These are phyloP conservation scores for Xerocomellus dryophilus DNA, from an alignment of 768 basidiomycete genomes.

Conservation along the genomic window DNA sequence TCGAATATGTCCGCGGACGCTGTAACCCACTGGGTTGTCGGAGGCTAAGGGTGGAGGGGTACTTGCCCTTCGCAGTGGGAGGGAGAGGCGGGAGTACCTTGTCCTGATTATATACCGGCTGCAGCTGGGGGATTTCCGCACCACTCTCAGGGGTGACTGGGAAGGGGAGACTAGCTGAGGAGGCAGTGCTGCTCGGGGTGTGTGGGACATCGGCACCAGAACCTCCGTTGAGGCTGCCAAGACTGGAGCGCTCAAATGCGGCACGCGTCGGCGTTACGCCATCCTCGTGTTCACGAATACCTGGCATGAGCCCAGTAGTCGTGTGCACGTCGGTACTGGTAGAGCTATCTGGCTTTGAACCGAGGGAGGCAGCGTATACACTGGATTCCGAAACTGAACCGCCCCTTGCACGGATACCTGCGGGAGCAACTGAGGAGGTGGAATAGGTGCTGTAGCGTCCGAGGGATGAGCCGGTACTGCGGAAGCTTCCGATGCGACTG, in stretches of 20 bases:
- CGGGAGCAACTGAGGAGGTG: conserved; percentile 11
- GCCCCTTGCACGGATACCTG: conserved; percentile 7
- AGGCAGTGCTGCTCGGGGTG: conserved; percentile 32
- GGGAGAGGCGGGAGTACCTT: conserved; percentile 35
- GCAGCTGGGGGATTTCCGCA: conserved; percentile 14
- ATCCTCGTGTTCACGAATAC: conserved; percentile 31
- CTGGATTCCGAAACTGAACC: conserved; percentile 23
- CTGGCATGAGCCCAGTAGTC: conserved; percentile 20
- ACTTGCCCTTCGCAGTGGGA: conserved; percentile 11
- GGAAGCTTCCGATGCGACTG: conserved; percentile 21
- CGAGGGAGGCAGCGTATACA: conserved; percentile 10
- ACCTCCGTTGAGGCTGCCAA: conserved; percentile 22
- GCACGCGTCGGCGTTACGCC: conserved; percentile 31
- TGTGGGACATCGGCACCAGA: conserved; percentile 19
- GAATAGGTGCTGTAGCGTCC: conserved; percentile 25
- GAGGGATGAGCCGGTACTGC: conserved; percentile 23
- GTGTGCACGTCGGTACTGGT: neutral
- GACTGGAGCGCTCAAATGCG: conserved; percentile 27
- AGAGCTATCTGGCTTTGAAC: conserved; percentile 12
- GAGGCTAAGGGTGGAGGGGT: conserved; percentile 19
- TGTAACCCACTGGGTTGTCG: conserved; percentile 8
- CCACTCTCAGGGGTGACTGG: conserved; percentile 28
- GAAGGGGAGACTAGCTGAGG: conserved; percentile 30
- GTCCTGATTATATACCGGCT: conserved; percentile 20
- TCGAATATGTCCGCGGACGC: conserved; percentile 37